Evolutionary conservation across 305 asterid genomes (phyloP).

Genomic region (Ruellia speciosa): DNA sequence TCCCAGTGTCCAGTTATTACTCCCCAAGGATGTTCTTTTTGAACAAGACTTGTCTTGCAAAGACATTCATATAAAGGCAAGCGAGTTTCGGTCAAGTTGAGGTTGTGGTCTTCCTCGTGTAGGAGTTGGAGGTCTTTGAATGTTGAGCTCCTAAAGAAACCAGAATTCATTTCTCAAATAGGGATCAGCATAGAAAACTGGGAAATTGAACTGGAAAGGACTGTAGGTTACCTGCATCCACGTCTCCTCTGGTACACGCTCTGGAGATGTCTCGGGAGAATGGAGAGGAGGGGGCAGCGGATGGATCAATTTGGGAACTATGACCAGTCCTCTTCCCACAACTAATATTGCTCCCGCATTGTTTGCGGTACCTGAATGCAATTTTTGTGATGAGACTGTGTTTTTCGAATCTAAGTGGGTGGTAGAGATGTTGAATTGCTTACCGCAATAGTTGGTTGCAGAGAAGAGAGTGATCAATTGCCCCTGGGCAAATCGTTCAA

Average conservation of each 20-base stretch:
- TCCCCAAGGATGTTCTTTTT: too few relatives aligned
- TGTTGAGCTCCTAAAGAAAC: slow-evolving; percentile 72
- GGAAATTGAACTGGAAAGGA: not conserved
- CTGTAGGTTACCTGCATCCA: slow-evolving; percentile 81
- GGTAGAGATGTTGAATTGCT: slow-evolving; percentile 4
- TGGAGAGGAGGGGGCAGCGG: slow-evolving; percentile 93
- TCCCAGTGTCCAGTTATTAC: too few relatives aligned
- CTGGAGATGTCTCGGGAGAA: slow-evolving; percentile 94
- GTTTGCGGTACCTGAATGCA: slow-evolving; percentile 74
- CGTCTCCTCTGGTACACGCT: slow-evolving; percentile 61
- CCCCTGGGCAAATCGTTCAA: slow-evolving; percentile 95
- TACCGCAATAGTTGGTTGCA: slow-evolving; percentile 98
- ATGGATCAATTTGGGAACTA: slow-evolving; percentile 89
- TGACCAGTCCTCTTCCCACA: slow-evolving; percentile 84
- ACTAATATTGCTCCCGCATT: slow-evolving; percentile 96
- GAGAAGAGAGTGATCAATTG: slow-evolving; percentile 95
- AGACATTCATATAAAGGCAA: slow-evolving; percentile 60
- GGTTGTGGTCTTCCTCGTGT: slow-evolving; percentile 99
- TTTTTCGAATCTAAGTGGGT: slow-evolving; percentile 2
- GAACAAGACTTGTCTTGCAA: not conserved
- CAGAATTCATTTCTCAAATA: not conserved
- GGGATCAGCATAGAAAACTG: not conserved
- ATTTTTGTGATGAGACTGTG: slow-evolving; percentile 18
- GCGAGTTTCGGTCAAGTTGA: slow-evolving; percentile 80
- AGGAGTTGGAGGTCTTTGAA: slow-evolving; percentile 97